A percentile compares a stretch with the other conserved stretches of the same genome.
Conservation (phyloP, 768 basidiomycete genomes). For the Pleurotus pulmonarius region DNA sequence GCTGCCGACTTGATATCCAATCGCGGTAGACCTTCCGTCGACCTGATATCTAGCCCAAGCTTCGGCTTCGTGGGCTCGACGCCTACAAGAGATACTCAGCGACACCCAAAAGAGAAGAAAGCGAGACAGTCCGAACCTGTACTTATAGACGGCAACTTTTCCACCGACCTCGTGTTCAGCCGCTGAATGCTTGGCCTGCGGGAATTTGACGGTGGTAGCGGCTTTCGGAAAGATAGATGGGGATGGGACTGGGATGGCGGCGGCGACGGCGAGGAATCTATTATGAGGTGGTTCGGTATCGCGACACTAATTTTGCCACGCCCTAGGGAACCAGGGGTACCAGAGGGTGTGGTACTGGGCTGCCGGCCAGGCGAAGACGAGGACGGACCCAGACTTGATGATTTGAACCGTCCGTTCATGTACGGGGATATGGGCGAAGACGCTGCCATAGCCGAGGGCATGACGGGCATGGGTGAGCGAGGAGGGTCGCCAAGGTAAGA, state of each 20-base stretch:
- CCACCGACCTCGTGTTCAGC: slow-evolving; percentile 41
- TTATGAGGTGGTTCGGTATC: slow-evolving; percentile 17
- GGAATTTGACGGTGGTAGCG: slow-evolving; percentile 39
- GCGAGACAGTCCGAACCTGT: neutral
- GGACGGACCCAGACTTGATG: slow-evolving; percentile 11
- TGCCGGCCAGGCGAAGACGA: neutral
- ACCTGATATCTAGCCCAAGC: slow-evolving; percentile 2
- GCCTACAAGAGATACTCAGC: neutral
- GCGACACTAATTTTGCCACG: neutral
- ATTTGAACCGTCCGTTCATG: slow-evolving; percentile 2
- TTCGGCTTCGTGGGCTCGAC: neutral
- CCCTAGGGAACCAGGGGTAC: neutral
- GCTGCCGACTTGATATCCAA: slow-evolving; percentile 1
- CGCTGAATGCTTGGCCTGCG: slow-evolving; percentile 59
- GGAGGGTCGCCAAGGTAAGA: slow-evolving; percentile 1
- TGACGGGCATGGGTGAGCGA: slow-evolving; percentile 52
- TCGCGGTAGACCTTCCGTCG: neutral
- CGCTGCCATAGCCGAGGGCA: slow-evolving; percentile 45
- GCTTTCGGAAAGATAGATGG: slow-evolving; percentile 47
- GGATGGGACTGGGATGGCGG: slow-evolving; percentile 44
- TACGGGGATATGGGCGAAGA: slow-evolving; percentile 21
- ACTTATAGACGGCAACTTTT: neutral
- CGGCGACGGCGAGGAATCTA: slow-evolving; percentile 55
- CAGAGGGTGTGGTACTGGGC: neutral
- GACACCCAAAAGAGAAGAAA: neutral